Percentiles rank a stretch among this genome's conserved stretches.
phyloP scores from a whole-genome alignment of 768 basidiomycete genomes.

The Suillus hirtellus region DNA sequence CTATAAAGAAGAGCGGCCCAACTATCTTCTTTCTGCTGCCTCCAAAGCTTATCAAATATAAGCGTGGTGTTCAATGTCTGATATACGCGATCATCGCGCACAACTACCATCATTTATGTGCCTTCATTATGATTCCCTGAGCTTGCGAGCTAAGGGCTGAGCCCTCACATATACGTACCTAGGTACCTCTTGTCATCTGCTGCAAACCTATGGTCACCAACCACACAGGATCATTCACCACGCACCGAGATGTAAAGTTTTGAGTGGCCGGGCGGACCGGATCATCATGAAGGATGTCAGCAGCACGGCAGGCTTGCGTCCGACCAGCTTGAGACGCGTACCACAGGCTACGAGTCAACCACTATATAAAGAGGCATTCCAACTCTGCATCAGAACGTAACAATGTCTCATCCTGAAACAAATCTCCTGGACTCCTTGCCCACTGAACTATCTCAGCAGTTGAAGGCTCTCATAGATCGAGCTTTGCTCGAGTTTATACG shows the following conservation, averaged over 20 bases:
- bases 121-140: neutral
- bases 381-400: neutral
- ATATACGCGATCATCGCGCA: neutral
- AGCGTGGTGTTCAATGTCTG: neutral
- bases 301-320: neutral
- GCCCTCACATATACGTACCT: neutral
- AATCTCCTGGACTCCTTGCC: neutral
- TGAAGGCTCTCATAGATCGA: neutral
- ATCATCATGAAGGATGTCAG: neutral
- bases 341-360: neutral
- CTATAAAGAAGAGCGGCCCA: neutral
- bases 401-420: neutral
- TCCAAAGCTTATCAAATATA: neutral
- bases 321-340: neutral
- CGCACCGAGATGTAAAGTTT: neutral
- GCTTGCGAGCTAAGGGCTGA: neutral
- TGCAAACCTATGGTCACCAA: neutral
- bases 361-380: neutral
- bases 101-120: neutral
- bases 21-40: neutral
- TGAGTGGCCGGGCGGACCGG: neutral
- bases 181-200: neutral
- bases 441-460: neutral
- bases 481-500: constrained; percentile 5
- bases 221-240: neutral